Conservation (phyloP, 495 filamentous ascomycete species). For the Beverwykella pulmonaria region DNA sequence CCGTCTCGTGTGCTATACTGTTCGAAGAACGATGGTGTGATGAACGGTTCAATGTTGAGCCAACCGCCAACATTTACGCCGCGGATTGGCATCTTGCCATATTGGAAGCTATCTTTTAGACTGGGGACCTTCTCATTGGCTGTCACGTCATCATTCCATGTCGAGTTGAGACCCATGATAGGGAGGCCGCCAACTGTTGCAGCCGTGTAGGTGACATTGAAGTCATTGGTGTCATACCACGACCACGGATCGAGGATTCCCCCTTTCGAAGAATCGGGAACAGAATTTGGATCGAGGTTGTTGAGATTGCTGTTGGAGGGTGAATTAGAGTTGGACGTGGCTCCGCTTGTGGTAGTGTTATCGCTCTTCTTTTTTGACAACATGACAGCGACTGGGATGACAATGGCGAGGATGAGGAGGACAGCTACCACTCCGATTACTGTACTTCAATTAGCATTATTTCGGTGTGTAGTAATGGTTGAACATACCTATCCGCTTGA, state of each 20-base stretch:
- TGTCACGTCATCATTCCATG: conserved; percentile 80
- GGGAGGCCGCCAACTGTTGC: conserved; percentile 81
- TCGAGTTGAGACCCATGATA: conserved; percentile 83
- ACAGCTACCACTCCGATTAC: conserved; percentile 58
- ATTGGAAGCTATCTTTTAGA: conserved; percentile 73
- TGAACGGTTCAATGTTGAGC: conserved; percentile 93
- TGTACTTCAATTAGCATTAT: conserved; percentile 28
- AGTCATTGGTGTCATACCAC: conserved; percentile 89
- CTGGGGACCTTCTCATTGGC: conserved; percentile 80
- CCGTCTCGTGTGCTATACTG: conserved; percentile 60
- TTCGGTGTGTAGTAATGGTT: background rate
- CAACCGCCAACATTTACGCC: conserved; percentile 95
- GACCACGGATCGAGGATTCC: conserved; percentile 86
- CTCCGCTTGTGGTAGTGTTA: conserved; percentile 27
- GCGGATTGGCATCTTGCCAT: conserved; percentile 75
- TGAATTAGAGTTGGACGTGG: conserved; percentile 42
- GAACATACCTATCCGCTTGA: conserved; percentile 41
- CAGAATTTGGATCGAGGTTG: conserved; percentile 60
- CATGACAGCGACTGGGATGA: conserved; percentile 73
- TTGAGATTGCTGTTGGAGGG: conserved; percentile 61
- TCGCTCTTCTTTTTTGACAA: conserved; percentile 65
- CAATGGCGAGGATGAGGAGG: conserved; percentile 67
- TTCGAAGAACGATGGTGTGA: conserved; percentile 87
- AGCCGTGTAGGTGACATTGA: conserved; percentile 93
- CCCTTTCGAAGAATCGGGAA: conserved; percentile 70